phyloP scores from a whole-genome alignment of 1,139 yeast species.

The Yamadazyma oceani region DNA sequence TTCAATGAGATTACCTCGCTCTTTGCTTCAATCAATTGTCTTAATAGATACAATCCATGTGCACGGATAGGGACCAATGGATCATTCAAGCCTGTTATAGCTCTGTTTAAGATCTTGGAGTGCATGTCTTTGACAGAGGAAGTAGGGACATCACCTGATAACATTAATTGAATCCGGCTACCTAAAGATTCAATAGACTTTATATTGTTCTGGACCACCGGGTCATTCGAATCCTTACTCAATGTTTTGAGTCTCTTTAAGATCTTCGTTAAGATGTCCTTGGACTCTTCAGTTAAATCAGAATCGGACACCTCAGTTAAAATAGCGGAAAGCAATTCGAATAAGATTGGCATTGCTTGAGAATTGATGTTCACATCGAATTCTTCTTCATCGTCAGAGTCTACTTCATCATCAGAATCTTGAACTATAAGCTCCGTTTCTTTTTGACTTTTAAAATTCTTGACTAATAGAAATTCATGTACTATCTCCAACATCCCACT shows the following conservation, averaged over 20 bases:
- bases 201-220: slow-evolving; percentile 8
- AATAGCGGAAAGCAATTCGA: slow-evolving; percentile 57
- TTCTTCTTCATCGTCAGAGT: slow-evolving; percentile 45
- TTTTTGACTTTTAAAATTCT: slow-evolving; percentile 1
- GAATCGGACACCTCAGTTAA: slow-evolving; percentile 40
- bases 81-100: slow-evolving; percentile 69
- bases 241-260: slow-evolving; percentile 25
- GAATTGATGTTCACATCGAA: slow-evolving; percentile 17
- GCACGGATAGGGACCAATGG: slow-evolving; percentile 84
- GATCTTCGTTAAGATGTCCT: slow-evolving; percentile 27
- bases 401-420: slow-evolving; percentile 40
- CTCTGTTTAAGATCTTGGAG: slow-evolving; percentile 42
- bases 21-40: slow-evolving; percentile 53
- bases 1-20: slow-evolving; percentile 53
- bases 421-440: slow-evolving; percentile 11
- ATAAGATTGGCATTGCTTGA: slow-evolving; percentile 34
- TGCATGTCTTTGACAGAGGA: slow-evolving; percentile 19
- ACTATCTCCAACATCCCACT: slow-evolving; percentile 58
- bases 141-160: slow-evolving; percentile 25
- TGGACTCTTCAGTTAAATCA: slow-evolving; percentile 24
- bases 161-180: slow-evolving; percentile 28
- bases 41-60: slow-evolving; percentile 71
- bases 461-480: slow-evolving; percentile 33
- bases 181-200: slow-evolving; percentile 28
- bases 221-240: slow-evolving; percentile 3